These are phyloP conservation scores for Trapa bicornis DNA, from an alignment of 345 rosid genomes.

Conservation along the genomic window DNA sequence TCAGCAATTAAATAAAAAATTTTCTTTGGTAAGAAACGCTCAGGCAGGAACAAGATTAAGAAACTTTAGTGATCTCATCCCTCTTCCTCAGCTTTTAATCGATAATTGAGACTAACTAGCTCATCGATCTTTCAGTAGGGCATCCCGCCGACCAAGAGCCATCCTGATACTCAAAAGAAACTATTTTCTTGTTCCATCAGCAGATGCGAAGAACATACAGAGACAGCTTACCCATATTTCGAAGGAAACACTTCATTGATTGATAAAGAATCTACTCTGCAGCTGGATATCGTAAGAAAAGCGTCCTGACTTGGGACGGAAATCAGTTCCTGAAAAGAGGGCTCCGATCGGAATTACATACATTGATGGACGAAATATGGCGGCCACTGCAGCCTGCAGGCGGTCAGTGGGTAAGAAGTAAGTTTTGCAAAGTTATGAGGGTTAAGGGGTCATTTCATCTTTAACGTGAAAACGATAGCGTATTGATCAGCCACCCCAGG, in stretches of 20 bases:
- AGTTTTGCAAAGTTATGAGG: background rate
- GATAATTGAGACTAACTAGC: background rate
- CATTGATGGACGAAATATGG: background rate
- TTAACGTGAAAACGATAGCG: background rate
- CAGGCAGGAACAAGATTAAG: background rate
- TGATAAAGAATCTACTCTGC: slow-evolving; percentile 3
- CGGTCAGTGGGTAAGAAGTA: too few relatives aligned
- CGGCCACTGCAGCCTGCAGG: background rate
- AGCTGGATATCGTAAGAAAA: background rate
- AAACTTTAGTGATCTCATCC: background rate
- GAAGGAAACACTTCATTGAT: slow-evolving; percentile 15
- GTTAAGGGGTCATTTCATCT: slow-evolving; percentile 1
- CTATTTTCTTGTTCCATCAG: background rate
- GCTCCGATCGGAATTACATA: background rate
- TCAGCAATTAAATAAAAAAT: background rate
- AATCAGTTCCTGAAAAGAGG: background rate
- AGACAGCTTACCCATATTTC: slow-evolving; percentile 6
- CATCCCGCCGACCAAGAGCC: background rate
- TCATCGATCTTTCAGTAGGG: background rate
- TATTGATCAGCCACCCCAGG: background rate
- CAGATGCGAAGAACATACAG: background rate
- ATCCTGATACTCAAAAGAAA: background rate
- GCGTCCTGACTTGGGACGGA: background rate
- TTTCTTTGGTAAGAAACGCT: background rate
- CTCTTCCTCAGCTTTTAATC: background rate